Conservation (phyloP, 1,139 yeast species). For the Scheffersomyces illinoinensis region DNA sequence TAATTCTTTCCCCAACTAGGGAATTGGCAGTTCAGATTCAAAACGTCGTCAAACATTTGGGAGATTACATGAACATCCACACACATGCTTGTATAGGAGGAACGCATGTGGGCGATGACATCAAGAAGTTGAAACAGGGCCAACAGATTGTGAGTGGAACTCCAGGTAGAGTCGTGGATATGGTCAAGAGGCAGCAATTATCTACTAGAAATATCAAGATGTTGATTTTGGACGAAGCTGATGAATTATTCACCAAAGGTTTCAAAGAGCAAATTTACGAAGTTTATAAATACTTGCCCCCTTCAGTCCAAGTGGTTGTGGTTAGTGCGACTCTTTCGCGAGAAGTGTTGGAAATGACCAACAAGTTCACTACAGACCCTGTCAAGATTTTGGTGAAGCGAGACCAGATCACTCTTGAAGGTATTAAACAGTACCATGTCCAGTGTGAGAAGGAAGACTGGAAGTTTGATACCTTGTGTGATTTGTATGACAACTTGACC, state of each 20-base stretch:
- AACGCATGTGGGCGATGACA: constrained; percentile 77
- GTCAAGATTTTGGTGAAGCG: constrained; percentile 86
- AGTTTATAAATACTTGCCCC: constrained; percentile 76
- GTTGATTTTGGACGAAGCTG: constrained; percentile 92
- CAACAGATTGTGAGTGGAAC: constrained; percentile 96
- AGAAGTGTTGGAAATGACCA: constrained; percentile 84
- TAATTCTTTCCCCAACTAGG: constrained; percentile 92
- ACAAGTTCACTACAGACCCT: constrained; percentile 87
- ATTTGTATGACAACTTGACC: constrained; percentile 88
- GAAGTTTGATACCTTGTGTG: constrained; percentile 95
- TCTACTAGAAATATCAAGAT: constrained; percentile 73
- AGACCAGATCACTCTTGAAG: constrained; percentile 86
- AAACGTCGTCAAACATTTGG: constrained; percentile 78
- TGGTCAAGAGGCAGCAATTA: constrained; percentile 75
- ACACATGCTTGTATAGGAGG: constrained; percentile 96
- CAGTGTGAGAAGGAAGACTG: constrained; percentile 91
- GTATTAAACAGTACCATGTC: constrained; percentile 83
- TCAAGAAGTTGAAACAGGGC: constrained; percentile 69
- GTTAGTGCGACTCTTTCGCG: constrained; percentile 90
- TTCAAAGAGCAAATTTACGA: constrained; percentile 93
- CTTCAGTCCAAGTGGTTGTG: constrained; percentile 86
- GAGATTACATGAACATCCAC: constrained; percentile 80
- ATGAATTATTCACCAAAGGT: constrained; percentile 86
- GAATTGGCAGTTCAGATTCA: constrained; percentile 91
- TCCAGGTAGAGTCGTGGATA: constrained; percentile 91